Conservation (phyloP, 805 yeast genomes). For the Candida stauntonica region DNA sequence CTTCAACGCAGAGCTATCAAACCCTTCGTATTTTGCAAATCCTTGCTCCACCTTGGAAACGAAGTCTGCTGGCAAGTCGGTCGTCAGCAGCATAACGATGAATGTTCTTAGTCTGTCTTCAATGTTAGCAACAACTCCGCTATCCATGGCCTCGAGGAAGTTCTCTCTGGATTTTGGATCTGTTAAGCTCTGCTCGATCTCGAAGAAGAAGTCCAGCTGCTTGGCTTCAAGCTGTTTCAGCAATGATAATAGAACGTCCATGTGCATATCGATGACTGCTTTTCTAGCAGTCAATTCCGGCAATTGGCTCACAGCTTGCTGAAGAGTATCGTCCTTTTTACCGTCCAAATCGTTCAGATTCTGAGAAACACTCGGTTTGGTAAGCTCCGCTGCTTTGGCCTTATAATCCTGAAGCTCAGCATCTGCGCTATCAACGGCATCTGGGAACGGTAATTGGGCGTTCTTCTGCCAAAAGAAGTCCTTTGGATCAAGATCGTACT, state of each 20-base stretch:
- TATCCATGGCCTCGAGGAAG: conserved; percentile 55
- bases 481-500: conserved; percentile 84
- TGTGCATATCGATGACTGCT: conserved; percentile 88
- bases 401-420: conserved; percentile 75
- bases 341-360: conserved; percentile 74
- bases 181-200: conserved; percentile 80
- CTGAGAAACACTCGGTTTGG: conserved; percentile 64
- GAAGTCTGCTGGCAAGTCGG: conserved; percentile 47
- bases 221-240: conserved; percentile 82
- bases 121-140: conserved; percentile 50
- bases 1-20: conserved; percentile 58
- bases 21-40: conserved; percentile 49
- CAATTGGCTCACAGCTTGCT: conserved; percentile 83
- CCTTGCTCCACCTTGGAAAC: conserved; percentile 57
- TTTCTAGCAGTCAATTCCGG: conserved; percentile 92
- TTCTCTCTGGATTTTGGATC: conserved; percentile 50
- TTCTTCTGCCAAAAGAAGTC: conserved; percentile 91
- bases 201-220: conserved; percentile 85
- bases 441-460: conserved; percentile 90
- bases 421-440: conserved; percentile 97
- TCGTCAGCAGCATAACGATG: conserved; percentile 63
- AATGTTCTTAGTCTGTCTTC: conserved; percentile 89
- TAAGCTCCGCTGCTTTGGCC: conserved; percentile 80
- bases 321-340: conserved; percentile 50
- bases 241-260: conserved; percentile 86